phyloP scores from a whole-genome alignment of 192 early-diverging fungal species.

The Coemansia sp. region DNA sequence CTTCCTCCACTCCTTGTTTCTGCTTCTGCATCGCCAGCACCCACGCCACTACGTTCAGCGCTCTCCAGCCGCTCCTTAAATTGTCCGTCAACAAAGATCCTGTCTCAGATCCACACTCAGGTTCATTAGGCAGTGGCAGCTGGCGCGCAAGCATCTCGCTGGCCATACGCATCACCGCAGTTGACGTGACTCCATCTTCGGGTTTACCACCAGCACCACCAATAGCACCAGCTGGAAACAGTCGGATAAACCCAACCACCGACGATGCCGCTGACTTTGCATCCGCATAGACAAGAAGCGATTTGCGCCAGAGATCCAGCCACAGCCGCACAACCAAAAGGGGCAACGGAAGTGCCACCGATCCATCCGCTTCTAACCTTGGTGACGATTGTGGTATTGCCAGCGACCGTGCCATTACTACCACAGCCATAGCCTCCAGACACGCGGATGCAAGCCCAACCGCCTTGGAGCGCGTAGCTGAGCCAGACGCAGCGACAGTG shows the following conservation, averaged over 20 bases:
- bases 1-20: too few species aligned
- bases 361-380: background rate
- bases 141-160: slow-evolving; percentile 14
- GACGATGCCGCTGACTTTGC: background rate
- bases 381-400: background rate
- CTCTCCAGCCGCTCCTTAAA: background rate
- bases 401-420: background rate
- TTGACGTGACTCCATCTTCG: too few species aligned
- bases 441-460: background rate
- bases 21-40: background rate
- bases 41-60: slow-evolving; percentile 2
- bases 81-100: too few species aligned
- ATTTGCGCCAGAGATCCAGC: slow-evolving; percentile 33
- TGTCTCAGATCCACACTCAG: too few species aligned
- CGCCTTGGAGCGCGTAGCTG: background rate
- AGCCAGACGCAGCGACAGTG: background rate
- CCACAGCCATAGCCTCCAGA: background rate
- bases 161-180: slow-evolving; percentile 2
- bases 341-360: too few species aligned
- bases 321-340: slow-evolving; percentile 7
- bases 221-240: background rate
- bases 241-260: slow-evolving; percentile 7
- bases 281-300: background rate
- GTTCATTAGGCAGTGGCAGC: background rate
- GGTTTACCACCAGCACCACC: too few species aligned